Percentiles rank a stretch among this genome's conserved stretches.
Conservation (phyloP, 352 stramenopile genomes). For the Plasmopara viticola region DNA sequence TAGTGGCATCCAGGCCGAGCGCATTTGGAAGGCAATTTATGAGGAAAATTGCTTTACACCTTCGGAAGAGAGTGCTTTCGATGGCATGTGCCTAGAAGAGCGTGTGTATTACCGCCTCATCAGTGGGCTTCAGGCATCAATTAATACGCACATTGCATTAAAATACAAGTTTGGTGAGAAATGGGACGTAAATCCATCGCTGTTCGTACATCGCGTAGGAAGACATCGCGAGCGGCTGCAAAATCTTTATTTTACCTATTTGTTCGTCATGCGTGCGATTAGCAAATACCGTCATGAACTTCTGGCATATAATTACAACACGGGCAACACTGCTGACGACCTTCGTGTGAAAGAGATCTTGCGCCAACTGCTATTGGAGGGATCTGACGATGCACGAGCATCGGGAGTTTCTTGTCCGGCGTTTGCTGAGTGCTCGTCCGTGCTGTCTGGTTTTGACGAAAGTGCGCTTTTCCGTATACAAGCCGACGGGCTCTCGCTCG, state of each 20-base stretch:
- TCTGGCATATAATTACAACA: constrained; percentile 93
- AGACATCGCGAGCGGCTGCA: constrained; percentile 92
- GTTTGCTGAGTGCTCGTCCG: constrained; percentile 45
- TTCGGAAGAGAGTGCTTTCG: constrained; percentile 48
- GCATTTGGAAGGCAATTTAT: constrained; percentile 97
- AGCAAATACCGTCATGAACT: constrained; percentile 90
- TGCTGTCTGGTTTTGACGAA: constrained; percentile 85
- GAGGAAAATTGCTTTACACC: constrained; percentile 95
- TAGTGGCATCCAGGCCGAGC: constrained; percentile 85
- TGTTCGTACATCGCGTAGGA: constrained; percentile 87
- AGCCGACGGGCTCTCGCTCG: constrained; percentile 42
- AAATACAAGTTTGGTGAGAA: constrained; percentile 70
- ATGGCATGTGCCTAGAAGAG: constrained; percentile 88
- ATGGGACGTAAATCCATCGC: constrained; percentile 68
- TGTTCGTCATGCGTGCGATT: constrained; percentile 95
- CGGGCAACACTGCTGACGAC: constrained; percentile 88
- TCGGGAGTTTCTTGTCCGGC: constrained; percentile 44
- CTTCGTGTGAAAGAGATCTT: constrained; percentile 64
- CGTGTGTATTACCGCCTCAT: constrained; percentile 96
- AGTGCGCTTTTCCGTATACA: constrained; percentile 80
- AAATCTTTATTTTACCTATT: constrained; percentile 98
- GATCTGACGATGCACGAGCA: constrained; percentile 25
- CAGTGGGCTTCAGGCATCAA: constrained; percentile 94
- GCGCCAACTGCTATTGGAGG: constrained; percentile 54
- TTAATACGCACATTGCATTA: constrained; percentile 90